A percentile compares a stretch with the other conserved stretches of the same genome.
Evolutionary conservation across 2,329 filamentous ascomycete species (phyloP).

Genomic region (Colletotrichum sp.): DNA sequence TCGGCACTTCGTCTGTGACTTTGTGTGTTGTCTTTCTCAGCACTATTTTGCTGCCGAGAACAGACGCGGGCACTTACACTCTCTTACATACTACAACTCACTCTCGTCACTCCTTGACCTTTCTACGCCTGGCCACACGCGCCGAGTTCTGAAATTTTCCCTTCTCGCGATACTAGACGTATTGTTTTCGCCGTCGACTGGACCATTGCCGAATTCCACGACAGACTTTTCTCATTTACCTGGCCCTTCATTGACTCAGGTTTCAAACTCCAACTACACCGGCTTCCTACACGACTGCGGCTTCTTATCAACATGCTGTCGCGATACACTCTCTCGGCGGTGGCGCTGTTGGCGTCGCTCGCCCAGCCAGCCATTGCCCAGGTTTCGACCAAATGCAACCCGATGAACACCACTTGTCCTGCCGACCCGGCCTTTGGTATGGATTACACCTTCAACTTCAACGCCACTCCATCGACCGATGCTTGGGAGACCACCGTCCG

Average conservation of each 20-base stretch:
- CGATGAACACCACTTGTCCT: slow-evolving; percentile 73
- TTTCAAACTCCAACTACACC: neutral
- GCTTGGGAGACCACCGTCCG: slow-evolving; percentile 76
- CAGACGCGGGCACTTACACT: neutral
- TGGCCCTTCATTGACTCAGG: neutral
- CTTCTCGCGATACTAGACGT: slow-evolving; percentile 9
- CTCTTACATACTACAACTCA: neutral
- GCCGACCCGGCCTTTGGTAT: slow-evolving; percentile 74
- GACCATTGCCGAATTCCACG: neutral
- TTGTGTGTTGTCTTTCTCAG: neutral
- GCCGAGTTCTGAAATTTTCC: neutral
- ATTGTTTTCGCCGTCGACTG: neutral
- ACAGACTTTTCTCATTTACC: neutral
- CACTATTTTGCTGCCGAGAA: neutral
- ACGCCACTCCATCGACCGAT: slow-evolving; percentile 59
- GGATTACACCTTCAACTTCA: slow-evolving; percentile 68
- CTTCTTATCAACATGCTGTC: slow-evolving; percentile 27
- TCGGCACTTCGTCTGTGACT: neutral
- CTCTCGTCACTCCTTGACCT: slow-evolving; percentile 6
- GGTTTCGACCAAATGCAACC: slow-evolving; percentile 79
- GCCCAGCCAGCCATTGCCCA: slow-evolving; percentile 66
- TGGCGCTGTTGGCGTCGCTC: slow-evolving; percentile 47
- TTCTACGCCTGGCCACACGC: neutral
- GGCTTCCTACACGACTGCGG: neutral
- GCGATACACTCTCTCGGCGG: slow-evolving; percentile 34